Percentiles rank a stretch among this genome's conserved stretches.
Evolutionary conservation across 2,329 filamentous ascomycete genomes (phyloP).

Genomic region (Scedosporium apiospermum): DNA sequence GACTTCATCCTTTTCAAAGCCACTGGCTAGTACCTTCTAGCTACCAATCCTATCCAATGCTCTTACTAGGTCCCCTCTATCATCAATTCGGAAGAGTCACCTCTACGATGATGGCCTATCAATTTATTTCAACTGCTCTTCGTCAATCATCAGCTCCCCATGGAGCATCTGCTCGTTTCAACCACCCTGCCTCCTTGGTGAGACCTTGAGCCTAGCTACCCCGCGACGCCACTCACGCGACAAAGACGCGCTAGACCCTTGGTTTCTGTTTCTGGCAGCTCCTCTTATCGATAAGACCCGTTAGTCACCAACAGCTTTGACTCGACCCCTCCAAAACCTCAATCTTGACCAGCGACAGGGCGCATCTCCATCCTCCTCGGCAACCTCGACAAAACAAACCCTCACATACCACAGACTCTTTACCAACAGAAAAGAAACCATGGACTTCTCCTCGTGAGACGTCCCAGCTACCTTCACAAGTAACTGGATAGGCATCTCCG

Average conservation of each 20-base stretch:
- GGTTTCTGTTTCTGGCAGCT: neutral
- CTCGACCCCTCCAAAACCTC: neutral
- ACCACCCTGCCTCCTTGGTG: no score
- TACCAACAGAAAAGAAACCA: neutral
- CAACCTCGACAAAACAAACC: neutral
- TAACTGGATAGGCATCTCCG: neutral
- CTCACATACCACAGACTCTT: neutral
- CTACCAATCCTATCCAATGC: no score
- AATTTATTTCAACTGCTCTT: neutral
- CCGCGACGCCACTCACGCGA: neutral
- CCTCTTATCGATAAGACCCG: neutral
- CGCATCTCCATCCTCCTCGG: neutral
- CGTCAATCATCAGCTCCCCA: neutral
- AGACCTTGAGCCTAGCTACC: neutral
- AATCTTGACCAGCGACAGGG: neutral
- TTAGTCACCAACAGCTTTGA: neutral
- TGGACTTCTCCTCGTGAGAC: slow-evolving; percentile 8
- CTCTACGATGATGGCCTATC: no score
- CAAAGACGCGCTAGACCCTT: no score
- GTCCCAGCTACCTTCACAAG: slow-evolving; percentile 4
- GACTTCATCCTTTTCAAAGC: no score
- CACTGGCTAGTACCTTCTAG: no score
- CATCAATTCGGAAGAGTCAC: no score
- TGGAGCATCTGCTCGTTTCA: no score
- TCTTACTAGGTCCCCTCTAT: no score